Conservation (phyloP, 2,329 filamentous ascomycete genomes). For the Fusarium solani-melongenae region DNA sequence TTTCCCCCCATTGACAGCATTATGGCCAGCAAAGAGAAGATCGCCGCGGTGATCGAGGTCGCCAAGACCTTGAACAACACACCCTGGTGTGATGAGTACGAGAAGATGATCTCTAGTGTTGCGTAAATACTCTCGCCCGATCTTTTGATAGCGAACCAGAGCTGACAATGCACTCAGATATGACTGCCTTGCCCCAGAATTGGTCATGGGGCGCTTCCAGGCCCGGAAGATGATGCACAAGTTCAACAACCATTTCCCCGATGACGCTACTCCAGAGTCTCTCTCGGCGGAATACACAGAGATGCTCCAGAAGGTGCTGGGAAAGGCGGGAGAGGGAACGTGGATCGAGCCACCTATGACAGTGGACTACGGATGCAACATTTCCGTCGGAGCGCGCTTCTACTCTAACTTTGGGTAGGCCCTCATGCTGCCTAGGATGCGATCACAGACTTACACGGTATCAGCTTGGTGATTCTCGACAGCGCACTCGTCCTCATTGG, state of each 20-base stretch:
- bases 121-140: background rate
- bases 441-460: background rate
- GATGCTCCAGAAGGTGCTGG: slow-evolving; percentile 11
- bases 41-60: slow-evolving; percentile 2
- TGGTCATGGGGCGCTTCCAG: background rate
- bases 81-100: slow-evolving; percentile 29
- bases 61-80: slow-evolving; percentile 11
- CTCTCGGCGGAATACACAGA: background rate
- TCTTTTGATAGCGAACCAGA: background rate
- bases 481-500: slow-evolving; percentile 76
- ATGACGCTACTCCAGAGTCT: background rate
- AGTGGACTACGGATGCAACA: slow-evolving; percentile 74
- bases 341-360: slow-evolving; percentile 71
- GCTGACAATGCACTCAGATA: background rate
- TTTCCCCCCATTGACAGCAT: background rate
- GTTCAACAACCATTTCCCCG: slow-evolving; percentile 18
- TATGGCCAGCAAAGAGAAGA: background rate
- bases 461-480: slow-evolving; percentile 72
- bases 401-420: slow-evolving; percentile 63
- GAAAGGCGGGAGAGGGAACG: slow-evolving; percentile 45
- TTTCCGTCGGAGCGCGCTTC: slow-evolving; percentile 67
- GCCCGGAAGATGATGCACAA: slow-evolving; percentile 7
- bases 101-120: slow-evolving; percentile 32
- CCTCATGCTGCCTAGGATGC: background rate
- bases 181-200: slow-evolving; percentile 4